These are phyloP conservation scores for Diaporthe velutina DNA, from an alignment of 2,329 filamentous ascomycete species.

Conservation along the genomic window DNA sequence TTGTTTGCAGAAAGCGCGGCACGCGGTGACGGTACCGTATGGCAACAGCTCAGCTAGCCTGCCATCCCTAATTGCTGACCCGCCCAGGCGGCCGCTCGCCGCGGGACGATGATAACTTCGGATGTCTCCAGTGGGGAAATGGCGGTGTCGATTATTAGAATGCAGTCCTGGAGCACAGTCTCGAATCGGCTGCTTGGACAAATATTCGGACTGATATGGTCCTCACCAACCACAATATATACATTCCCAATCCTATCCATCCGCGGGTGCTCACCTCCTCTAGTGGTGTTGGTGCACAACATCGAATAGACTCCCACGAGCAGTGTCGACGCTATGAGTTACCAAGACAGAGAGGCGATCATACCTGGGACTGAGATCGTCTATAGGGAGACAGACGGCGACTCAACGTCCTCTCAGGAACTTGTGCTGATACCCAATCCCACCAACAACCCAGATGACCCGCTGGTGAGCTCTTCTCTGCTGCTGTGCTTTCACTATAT, in stretches of 20 bases:
- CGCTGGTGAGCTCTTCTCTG: conserved; percentile 14
- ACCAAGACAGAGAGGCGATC: neutral
- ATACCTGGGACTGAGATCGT: conserved; percentile 32
- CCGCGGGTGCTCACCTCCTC: neutral
- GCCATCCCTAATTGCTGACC: neutral
- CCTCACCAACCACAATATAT: neutral
- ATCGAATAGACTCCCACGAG: neutral
- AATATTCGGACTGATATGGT: neutral
- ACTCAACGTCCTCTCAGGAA: neutral
- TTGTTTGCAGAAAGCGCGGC: neutral
- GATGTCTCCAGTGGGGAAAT: neutral
- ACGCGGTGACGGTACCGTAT: neutral
- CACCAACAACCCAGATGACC: conserved; percentile 18
- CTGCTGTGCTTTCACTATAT: no score
- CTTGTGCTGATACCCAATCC: conserved; percentile 29
- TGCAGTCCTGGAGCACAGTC: neutral
- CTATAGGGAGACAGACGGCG: conserved; percentile 5
- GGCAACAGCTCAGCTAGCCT: neutral
- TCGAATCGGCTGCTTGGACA: neutral
- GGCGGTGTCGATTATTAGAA: no score
- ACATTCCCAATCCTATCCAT: neutral
- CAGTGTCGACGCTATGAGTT: neutral
- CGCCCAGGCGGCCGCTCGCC: conserved; percentile 2
- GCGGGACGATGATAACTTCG: neutral
- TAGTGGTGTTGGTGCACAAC: neutral